phyloP scores from a whole-genome alignment of 2,329 filamentous ascomycete genomes.

The Penicillium sp. region DNA sequence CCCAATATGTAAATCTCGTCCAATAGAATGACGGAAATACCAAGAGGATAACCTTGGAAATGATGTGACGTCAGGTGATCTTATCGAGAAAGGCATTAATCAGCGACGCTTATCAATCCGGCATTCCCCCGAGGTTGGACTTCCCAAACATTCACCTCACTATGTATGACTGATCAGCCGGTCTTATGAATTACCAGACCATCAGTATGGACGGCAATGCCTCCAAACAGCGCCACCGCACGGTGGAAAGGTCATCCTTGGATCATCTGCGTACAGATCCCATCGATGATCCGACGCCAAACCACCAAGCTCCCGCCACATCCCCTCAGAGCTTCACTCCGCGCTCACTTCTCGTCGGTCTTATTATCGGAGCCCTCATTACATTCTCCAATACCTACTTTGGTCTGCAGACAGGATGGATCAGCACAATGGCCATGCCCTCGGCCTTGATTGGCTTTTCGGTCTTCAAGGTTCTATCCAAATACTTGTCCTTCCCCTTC shows the following conservation, averaged over 20 bases:
- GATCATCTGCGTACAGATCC: not conserved
- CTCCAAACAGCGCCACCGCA: slow-evolving; percentile 12
- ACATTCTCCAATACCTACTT: slow-evolving; percentile 99
- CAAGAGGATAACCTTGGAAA: not conserved
- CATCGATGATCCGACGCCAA: slow-evolving; percentile 3
- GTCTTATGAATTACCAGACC: slow-evolving; percentile 37
- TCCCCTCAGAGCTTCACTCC: slow-evolving; percentile 69
- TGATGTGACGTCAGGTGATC: slow-evolving; percentile 22
- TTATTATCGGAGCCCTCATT: slow-evolving; percentile 83
- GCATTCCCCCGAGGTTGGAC: not conserved
- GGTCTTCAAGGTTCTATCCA: slow-evolving; percentile 77
- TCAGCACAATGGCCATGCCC: slow-evolving; percentile 93
- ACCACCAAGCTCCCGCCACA: slow-evolving; percentile 15
- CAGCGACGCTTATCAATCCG: slow-evolving; percentile 17
- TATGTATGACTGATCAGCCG: slow-evolving; percentile 13
- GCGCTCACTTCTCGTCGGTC: slow-evolving; percentile 74
- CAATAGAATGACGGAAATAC: not conserved
- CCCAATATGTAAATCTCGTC: too few species aligned
- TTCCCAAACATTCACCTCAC: not conserved
- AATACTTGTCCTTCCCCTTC: slow-evolving; percentile 74
- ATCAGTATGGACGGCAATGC: slow-evolving; percentile 33
- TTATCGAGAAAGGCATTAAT: slow-evolving; percentile 16
- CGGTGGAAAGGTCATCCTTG: slow-evolving; percentile 4
- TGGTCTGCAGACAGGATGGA: slow-evolving; percentile 85
- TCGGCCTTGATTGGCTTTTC: slow-evolving; percentile 91